Base-by-base conservation (phyloP, 2,329 filamentous ascomycete species). In the Passalora sequoiae region DNA sequence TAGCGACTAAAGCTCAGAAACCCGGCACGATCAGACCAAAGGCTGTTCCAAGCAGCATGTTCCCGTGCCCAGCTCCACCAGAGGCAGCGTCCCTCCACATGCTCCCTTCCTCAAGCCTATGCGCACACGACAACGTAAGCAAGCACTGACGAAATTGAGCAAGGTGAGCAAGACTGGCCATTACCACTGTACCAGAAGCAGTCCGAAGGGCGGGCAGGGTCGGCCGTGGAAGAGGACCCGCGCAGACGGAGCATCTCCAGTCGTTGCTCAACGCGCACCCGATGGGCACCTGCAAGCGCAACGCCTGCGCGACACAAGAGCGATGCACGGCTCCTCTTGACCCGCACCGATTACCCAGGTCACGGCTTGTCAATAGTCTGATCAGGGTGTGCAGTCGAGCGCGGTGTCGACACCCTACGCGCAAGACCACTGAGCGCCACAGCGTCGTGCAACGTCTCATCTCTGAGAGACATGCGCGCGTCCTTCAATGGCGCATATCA, bases 1-100 rank as follows among this genome's bases (percentile, higher is more conserved):
- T 38, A 30, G 13, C 3, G 27, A 33, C 21, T 36, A 25, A 15
- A 44, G 36, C 27, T 6, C 27, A 39, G 13, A 27, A n/a, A 30
- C 30, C 21, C 30, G 41, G 41, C 46, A 44, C 41, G 37, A 48
- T 44, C 46, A 42, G 46, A 48, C 43, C 46, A 44, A 42, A 41
- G 37, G 21, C 29, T 43, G 41, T 20, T 21, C 40, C 22, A 33
- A 40, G 38, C 28, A 40, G 28, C 38, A 38, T 24, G 19, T 36
- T 36, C 33, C 33, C 20, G 33, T 24, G 33, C 33, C n/a, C 24
- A 27, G 24, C 12, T 27, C 24, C 24, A 27, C 12, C 24, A 12
- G 12, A 6, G 6, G 12, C 24, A 27, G 12, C 6, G 12, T 27
- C 12, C n/a, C n/a, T 7, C 24, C 24, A 27, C 40, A 29, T 21